These are phyloP conservation scores for Jackrogersella minutella DNA, from an alignment of 495 filamentous ascomycete species.

Conservation along the genomic window DNA sequence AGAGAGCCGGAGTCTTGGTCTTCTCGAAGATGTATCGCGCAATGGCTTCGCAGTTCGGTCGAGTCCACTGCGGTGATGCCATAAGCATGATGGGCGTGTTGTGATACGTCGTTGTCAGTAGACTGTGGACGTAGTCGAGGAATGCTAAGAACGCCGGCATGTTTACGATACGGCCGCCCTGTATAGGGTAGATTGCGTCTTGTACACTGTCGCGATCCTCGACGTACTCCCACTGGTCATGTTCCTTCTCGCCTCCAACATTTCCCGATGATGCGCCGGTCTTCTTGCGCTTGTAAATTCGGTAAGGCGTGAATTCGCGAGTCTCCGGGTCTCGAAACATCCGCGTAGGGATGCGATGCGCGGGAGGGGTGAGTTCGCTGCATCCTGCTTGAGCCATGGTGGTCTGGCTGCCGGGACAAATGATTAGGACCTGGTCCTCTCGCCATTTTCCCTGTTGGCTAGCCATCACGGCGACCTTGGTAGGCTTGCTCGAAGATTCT, in stretches of 20 bases:
- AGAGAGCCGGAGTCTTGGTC: constrained; percentile 91
- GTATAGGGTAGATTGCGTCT: constrained; percentile 87
- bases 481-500: background rate
- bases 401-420: constrained; percentile 92
- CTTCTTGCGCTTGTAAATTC: constrained; percentile 75
- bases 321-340: constrained; percentile 87
- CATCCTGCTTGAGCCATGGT: constrained; percentile 94
- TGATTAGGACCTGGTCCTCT: constrained; percentile 70
- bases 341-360: constrained; percentile 81
- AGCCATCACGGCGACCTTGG: constrained; percentile 47
- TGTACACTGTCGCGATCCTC: constrained; percentile 88
- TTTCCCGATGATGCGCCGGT: constrained; percentile 50
- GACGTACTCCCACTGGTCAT: constrained; percentile 68
- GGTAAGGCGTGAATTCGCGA: constrained; percentile 84
- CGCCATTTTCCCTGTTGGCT: constrained; percentile 59
- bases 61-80: constrained; percentile 84
- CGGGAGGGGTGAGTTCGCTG: constrained; percentile 88
- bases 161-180: constrained; percentile 80
- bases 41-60: constrained; percentile 79
- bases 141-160: constrained; percentile 93
- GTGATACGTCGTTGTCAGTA: constrained; percentile 88
- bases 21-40: constrained; percentile 96
- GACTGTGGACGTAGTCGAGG: constrained; percentile 84
- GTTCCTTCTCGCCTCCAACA: constrained; percentile 34
- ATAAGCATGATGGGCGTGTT: constrained; percentile 89